phyloP scores from a whole-genome alignment of 495 filamentous ascomycete genomes.

The Bacidia rubella region DNA sequence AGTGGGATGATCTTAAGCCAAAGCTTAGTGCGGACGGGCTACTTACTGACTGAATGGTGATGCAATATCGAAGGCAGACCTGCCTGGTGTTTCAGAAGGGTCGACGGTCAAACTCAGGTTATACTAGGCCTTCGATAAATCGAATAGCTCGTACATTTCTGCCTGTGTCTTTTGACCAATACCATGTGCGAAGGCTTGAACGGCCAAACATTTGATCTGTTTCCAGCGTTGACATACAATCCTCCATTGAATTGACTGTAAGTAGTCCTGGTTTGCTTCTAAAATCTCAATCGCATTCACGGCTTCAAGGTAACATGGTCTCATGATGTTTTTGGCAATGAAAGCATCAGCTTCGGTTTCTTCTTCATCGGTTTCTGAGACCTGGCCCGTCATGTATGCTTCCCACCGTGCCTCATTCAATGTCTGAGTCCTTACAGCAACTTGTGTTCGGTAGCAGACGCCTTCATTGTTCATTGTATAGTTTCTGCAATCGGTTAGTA shows the following conservation, averaged over 20 bases:
- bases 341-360: slow-evolving; percentile 21
- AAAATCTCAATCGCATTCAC: slow-evolving; percentile 23
- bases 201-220: slow-evolving; percentile 35
- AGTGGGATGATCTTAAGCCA: no score
- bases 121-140: no score
- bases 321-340: slow-evolving; percentile 16
- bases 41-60: no score
- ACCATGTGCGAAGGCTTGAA: background rate
- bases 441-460: slow-evolving; percentile 59
- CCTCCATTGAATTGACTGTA: slow-evolving; percentile 21
- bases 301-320: slow-evolving; percentile 10
- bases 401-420: slow-evolving; percentile 28
- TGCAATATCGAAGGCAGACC: no score
- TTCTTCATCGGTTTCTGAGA: slow-evolving; percentile 22
- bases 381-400: slow-evolving; percentile 31
- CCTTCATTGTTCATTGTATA: slow-evolving; percentile 49
- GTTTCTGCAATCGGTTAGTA: slow-evolving; percentile 24
- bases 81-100: no score
- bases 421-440: slow-evolving; percentile 43
- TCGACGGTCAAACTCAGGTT: no score
- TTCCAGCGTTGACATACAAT: slow-evolving; percentile 35
- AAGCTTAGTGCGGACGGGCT: no score
- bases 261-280: slow-evolving; percentile 15
- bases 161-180: background rate
- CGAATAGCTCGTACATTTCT: background rate